Percentiles rank a stretch among this genome's conserved stretches.
phyloP scores from a whole-genome alignment of 441 rosid genomes.

The Jatropha podagrica region DNA sequence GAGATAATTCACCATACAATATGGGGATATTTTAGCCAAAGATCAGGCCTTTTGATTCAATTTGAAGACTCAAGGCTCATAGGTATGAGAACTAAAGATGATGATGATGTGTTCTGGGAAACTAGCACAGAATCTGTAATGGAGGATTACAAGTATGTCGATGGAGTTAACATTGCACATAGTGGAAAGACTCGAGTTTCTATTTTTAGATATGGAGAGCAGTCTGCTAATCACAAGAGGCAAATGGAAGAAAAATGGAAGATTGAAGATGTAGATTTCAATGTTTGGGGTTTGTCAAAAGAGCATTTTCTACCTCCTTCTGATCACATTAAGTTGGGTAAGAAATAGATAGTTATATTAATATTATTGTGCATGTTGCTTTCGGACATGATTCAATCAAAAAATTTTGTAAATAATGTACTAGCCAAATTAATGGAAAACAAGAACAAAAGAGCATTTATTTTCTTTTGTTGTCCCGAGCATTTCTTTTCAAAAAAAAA shows the following conservation, averaged over 20 bases:
- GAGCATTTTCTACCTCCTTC: constrained; percentile 70
- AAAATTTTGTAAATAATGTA: constrained; percentile 2
- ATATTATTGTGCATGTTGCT: too few species aligned
- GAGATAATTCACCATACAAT: constrained; percentile 89
- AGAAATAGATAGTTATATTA: background rate
- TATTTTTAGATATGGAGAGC: constrained; percentile 77
- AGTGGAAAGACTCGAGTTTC: constrained; percentile 70
- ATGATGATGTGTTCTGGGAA: constrained; percentile 78
- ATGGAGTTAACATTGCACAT: constrained; percentile 77
- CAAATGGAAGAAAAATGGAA: constrained; percentile 77
- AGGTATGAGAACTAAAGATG: constrained; percentile 60
- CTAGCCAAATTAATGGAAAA: background rate
- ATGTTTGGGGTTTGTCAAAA: constrained; percentile 63
- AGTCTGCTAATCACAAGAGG: constrained; percentile 80
- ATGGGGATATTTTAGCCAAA: constrained; percentile 92
- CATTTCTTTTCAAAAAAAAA: too few species aligned
- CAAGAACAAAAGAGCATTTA: background rate
- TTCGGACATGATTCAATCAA: too few species aligned
- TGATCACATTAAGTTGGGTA: constrained; percentile 17
- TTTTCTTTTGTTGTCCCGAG: too few species aligned
- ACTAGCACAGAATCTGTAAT: constrained; percentile 75
- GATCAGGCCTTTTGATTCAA: constrained; percentile 79
- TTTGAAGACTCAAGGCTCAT: constrained; percentile 78
- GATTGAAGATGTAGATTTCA: constrained; percentile 80
- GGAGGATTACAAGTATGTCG: constrained; percentile 68